These are phyloP conservation scores for Canavalia ensiformis DNA, from an alignment of 306 rosid genomes.

Conservation along the genomic window DNA sequence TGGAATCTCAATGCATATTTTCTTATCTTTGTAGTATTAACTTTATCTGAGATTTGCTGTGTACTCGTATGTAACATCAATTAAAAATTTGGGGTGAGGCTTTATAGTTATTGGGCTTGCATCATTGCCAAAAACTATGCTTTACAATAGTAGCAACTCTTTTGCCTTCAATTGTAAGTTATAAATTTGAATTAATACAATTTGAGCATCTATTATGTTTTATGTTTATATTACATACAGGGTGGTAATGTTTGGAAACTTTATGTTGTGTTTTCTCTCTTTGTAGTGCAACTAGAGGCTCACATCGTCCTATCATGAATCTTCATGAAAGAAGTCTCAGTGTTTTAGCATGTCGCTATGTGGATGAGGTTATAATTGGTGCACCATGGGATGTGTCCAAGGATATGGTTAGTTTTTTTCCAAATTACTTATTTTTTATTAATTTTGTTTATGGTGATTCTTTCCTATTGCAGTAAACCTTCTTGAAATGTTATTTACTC, in stretches of 20 bases:
- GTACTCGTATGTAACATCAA: background rate
- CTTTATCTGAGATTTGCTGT: background rate
- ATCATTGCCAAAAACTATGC: constrained; percentile 25
- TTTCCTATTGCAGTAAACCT: constrained; percentile 31
- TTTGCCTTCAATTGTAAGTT: constrained; percentile 7
- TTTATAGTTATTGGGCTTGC: constrained; percentile 18
- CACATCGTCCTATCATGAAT: constrained; percentile 97
- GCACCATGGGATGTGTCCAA: constrained; percentile 95
- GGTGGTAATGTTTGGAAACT: constrained; percentile 9
- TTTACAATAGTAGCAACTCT: constrained; percentile 7
- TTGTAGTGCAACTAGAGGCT: constrained; percentile 84
- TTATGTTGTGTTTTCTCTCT: constrained; percentile 28
- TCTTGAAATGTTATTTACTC: background rate
- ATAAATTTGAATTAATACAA: constrained; percentile 34
- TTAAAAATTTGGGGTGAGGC: constrained; percentile 27
- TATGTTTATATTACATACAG: constrained; percentile 9
- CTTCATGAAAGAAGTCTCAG: constrained; percentile 99
- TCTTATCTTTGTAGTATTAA: constrained; percentile 1
- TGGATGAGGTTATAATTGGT: constrained; percentile 98
- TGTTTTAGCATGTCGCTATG: constrained; percentile 96
- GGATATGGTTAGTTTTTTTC: constrained; percentile 76
- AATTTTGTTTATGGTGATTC: background rate
- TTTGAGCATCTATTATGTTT: constrained; percentile 1
- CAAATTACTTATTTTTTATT: constrained; percentile 12
- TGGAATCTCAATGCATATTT: background rate